A percentile compares a stretch with the other conserved stretches of the same genome.
Conservation (phyloP, 345 rosid genomes). For the Brassica incana region DNA sequence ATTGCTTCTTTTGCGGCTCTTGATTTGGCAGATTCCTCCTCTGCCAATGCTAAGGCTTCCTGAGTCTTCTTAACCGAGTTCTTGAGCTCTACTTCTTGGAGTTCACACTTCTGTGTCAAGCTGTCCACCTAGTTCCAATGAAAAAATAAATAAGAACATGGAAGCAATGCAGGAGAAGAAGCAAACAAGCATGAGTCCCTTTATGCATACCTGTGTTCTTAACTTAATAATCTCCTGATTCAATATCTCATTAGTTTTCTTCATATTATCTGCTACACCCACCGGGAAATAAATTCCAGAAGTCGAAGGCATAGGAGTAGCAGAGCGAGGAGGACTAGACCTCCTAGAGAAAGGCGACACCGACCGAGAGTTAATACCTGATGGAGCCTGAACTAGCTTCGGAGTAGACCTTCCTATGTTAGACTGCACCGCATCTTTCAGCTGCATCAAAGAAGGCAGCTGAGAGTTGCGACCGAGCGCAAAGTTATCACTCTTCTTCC, state of each 20-base stretch:
- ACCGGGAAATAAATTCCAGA: slow-evolving; percentile 90
- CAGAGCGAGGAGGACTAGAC: slow-evolving; percentile 95
- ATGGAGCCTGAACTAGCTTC: slow-evolving; percentile 66
- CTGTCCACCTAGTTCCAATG: slow-evolving; percentile 63
- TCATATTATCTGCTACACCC: slow-evolving; percentile 79
- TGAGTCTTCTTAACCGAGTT: slow-evolving; percentile 77
- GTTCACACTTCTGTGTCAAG: slow-evolving; percentile 71
- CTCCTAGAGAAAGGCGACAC: slow-evolving; percentile 96
- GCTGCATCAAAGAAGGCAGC: slow-evolving; percentile 78
- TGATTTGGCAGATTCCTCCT: slow-evolving; percentile 86
- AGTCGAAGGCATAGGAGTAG: slow-evolving; percentile 90
- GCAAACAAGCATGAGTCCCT: slow-evolving; percentile 10
- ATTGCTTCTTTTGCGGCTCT: slow-evolving; percentile 96
- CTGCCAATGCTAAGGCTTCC: slow-evolving; percentile 72
- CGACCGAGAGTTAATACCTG: slow-evolving; percentile 87
- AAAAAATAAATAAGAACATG: background rate
- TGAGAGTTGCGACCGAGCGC: slow-evolving; percentile 60
- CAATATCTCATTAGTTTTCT: slow-evolving; percentile 84
- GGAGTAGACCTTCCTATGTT: slow-evolving; percentile 62
- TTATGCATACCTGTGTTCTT: slow-evolving; percentile 71
- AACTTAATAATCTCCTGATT: slow-evolving; percentile 90
- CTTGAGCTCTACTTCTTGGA: slow-evolving; percentile 86
- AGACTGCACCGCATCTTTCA: slow-evolving; percentile 81
- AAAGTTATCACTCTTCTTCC: slow-evolving; percentile 73
- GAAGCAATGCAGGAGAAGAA: background rate